Evolutionary conservation across 257 asterid species (phyloP), one percentile per base, ranked within the genome.

Genomic region (Pogostemon cablin): DNA sequence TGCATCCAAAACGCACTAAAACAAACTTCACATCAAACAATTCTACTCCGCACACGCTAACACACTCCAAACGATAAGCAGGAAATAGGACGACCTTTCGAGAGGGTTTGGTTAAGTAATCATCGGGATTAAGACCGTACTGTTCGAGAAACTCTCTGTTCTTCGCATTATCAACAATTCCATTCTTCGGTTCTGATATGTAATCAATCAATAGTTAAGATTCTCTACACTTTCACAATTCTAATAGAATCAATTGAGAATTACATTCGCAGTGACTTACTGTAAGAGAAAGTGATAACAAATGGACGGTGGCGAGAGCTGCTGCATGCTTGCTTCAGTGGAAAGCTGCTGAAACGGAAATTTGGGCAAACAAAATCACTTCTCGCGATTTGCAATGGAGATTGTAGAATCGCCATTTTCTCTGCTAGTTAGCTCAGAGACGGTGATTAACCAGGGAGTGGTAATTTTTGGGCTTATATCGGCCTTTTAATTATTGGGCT

Each of bases 51-150:
- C 68, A 44, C 11, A 58, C 42, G n/a, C 65, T 6, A 65, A 42
- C 53, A 37, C 62, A 62, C 3, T 25, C 34, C 9, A 37, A 59
- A 11, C 12, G 54, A 59, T n/a, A 55, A 37, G 63, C 34, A 63
- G 63, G 32, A 41, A 48, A 39, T 62, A 38, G 11, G 48, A 35
- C 11, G 68, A 91, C 99, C 96, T 95, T 88, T 37, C 87, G 63
- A 75, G 88, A 74, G 40, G 88, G 85, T 70, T 88, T 83, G 62
- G 97, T 76, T 50, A 88, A 84, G 77, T 42, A 83, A 9, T 83
- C 90, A 61, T 91, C 97, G 2, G 92, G 96, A 79, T 91, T 80
- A 32, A 91, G 81, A 59, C 98, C 98, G 72, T 86, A 89, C 58
- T 71, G 82, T 75, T 95, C 92, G 56, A 95, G 86, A 41, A 88